Evolutionary conservation across 345 rosid genomes (phyloP).

Genomic region (Euphorbia tirucalli): DNA sequence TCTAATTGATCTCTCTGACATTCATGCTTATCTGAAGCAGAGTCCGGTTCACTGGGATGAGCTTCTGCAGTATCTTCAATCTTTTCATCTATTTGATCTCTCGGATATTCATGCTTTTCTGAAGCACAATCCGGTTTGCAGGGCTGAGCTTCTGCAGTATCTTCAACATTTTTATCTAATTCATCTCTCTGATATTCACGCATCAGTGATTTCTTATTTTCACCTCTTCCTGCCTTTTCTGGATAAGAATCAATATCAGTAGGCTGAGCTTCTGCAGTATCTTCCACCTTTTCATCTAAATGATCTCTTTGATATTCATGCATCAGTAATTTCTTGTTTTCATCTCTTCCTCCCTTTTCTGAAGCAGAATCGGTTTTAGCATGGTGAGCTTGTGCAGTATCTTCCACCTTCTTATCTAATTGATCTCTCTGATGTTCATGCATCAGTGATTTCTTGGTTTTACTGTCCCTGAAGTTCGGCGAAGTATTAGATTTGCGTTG

Average conservation of each 20-base stretch:
- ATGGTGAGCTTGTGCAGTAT: not conserved
- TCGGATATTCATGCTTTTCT: not conserved
- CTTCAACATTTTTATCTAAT: not conserved
- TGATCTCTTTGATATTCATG: not conserved
- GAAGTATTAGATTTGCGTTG: conserved; percentile 22
- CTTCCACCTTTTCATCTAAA: not conserved
- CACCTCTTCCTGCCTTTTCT: conserved; percentile 65
- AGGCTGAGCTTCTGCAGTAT: not conserved
- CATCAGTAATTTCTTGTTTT: conserved; percentile 1
- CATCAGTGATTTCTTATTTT: conserved; percentile 3
- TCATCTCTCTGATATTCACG: conserved; percentile 26
- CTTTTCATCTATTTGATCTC: not conserved
- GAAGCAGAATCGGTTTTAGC: not conserved
- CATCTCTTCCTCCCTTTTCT: conserved; percentile 39
- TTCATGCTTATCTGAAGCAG: not conserved
- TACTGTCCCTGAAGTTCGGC: conserved; percentile 16
- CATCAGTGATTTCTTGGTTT: conserved; percentile 14
- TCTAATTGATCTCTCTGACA: not conserved
- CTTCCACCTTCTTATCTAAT: not conserved
- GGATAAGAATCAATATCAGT: conserved; percentile 18
- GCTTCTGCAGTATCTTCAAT: not conserved
- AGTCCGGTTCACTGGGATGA: not conserved
- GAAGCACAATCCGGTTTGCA: not conserved
- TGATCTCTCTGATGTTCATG: conserved; percentile 26
- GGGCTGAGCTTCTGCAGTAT: not conserved